These are phyloP conservation scores for Aspergillus kassunensis DNA, from an alignment of 495 filamentous ascomycete genomes.

Conservation along the genomic window DNA sequence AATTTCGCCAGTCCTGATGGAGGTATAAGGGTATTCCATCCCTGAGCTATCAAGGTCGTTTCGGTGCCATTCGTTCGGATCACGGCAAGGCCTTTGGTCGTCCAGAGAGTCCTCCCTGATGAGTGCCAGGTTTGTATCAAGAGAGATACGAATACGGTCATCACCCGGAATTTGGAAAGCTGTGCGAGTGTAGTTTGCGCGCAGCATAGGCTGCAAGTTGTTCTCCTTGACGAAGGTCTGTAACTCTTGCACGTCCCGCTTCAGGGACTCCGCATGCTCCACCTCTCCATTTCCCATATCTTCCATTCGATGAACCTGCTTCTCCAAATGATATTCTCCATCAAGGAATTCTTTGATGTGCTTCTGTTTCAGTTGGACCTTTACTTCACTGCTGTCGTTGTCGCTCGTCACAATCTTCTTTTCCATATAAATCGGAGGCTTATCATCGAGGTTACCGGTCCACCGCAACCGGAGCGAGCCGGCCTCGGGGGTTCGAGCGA, in stretches of 20 bases:
- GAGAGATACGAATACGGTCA: constrained; percentile 81
- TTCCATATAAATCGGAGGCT: constrained; percentile 76
- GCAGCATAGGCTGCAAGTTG: constrained; percentile 76
- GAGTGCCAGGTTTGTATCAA: constrained; percentile 88
- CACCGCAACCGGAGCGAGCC: constrained; percentile 84
- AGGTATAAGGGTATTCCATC: constrained; percentile 81
- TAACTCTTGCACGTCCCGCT: constrained; percentile 68
- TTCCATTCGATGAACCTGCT: constrained; percentile 74
- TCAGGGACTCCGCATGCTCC: constrained; percentile 51
- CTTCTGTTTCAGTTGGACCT: constrained; percentile 85
- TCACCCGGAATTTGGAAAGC: constrained; percentile 96
- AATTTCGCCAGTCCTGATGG: constrained; percentile 86
- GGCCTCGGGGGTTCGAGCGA: constrained; percentile 70
- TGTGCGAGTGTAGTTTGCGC: constrained; percentile 90
- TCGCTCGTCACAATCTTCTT: constrained; percentile 81
- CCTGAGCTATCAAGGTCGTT: constrained; percentile 76
- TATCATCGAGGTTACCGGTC: constrained; percentile 78
- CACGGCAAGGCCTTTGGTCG: constrained; percentile 75
- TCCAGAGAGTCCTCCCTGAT: constrained; percentile 92
- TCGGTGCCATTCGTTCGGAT: constrained; percentile 86
- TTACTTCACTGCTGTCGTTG: constrained; percentile 67
- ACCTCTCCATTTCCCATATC: constrained; percentile 63
- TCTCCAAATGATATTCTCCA: constrained; percentile 89
- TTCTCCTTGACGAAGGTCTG: constrained; percentile 75
- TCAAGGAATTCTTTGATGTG: constrained; percentile 86